Evolutionary conservation across 2,329 filamentous ascomycete species (phyloP).

Genomic region (Cercospora janseana): DNA sequence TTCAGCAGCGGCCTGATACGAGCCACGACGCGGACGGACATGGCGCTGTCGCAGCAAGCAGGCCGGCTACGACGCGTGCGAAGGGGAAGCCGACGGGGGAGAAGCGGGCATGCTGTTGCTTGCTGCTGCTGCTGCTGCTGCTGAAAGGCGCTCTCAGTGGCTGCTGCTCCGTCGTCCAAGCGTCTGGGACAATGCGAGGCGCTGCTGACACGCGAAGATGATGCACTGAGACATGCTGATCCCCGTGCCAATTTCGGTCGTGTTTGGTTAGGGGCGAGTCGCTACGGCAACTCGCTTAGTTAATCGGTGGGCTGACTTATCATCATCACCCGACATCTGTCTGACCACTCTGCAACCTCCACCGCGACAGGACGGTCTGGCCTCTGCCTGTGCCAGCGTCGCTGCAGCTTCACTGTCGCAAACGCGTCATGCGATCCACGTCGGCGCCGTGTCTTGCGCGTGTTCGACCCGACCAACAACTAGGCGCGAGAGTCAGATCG

Average conservation of each 20-base stretch:
- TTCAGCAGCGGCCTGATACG: constrained; percentile 85
- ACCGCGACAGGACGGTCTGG: no score
- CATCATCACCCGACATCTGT: no score
- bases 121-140: neutral
- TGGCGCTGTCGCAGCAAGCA: constrained; percentile 15
- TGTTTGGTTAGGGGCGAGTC: no score
- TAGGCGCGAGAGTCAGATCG: neutral
- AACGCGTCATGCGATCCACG: neutral
- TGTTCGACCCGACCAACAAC: neutral
- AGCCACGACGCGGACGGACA: constrained; percentile 79
- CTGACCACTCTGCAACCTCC: no score
- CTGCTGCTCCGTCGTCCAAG: neutral
- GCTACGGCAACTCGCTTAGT: no score
- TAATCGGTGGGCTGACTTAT: no score
- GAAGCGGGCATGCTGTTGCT: neutral
- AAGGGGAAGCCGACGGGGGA: neutral
- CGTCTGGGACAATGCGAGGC: neutral
- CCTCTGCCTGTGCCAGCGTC: no score
- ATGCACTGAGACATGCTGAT: neutral
- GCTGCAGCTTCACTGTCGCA: no score
- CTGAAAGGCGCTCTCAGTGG: constrained; percentile 2
- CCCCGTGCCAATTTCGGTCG: no score
- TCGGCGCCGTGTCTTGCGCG: neutral
- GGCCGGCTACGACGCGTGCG: neutral
- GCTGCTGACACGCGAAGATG: neutral